Evolutionary conservation across 2,329 filamentous ascomycete species (phyloP), one percentile per base, ranked within the genome.

Genomic region (Aspergillus carbonarius): DNA sequence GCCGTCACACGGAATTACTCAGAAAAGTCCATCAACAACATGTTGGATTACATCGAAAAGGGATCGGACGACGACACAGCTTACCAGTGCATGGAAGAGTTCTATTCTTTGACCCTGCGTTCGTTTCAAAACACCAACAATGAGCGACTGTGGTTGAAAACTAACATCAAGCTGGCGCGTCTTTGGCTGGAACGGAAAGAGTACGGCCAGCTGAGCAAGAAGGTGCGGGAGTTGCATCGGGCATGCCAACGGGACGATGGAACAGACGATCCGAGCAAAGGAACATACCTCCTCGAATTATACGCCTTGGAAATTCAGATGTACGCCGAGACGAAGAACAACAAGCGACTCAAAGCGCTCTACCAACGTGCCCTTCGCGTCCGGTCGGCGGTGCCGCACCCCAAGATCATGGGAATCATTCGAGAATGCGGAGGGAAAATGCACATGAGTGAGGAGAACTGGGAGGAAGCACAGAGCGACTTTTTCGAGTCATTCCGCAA

Each of bases 401-500:
- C 95, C 59, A 96, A 96, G 79, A 96, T 99, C 74, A 97, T 98
- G 92, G 95, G 95, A 53, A 93, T 99, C 74, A 99, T 99, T 72
- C 89, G 93, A 55, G 95, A 99, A 79, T 99, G 95, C 74, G 95
- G 95, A 70, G 95, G 95, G 68, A 99, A 99, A 82, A 99, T 99
- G 95, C 93, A 98, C 80, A 98, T 99, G 95, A 95, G 91, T 75
- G 95, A 99, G 82, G 95, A 98, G 79, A 98, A 98, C 74, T 99
- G 95, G 95, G 92, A 95, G 74, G 91, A 93, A 70, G 95, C 95
- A 1, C 93, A 98, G 77, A 93, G 88, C 68, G 95, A 98, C 79
- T 99, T 99, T 77, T 97, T 97, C 76, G 95, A 99, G 75, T 96
- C 93, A 1, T 99, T 99, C 81, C 90, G 93, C 58, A 98, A 97